Evolutionary conservation across 2,329 filamentous ascomycete genomes (phyloP), one percentile per base, ranked within the genome.

Genomic region (Macrophomina tecta): DNA sequence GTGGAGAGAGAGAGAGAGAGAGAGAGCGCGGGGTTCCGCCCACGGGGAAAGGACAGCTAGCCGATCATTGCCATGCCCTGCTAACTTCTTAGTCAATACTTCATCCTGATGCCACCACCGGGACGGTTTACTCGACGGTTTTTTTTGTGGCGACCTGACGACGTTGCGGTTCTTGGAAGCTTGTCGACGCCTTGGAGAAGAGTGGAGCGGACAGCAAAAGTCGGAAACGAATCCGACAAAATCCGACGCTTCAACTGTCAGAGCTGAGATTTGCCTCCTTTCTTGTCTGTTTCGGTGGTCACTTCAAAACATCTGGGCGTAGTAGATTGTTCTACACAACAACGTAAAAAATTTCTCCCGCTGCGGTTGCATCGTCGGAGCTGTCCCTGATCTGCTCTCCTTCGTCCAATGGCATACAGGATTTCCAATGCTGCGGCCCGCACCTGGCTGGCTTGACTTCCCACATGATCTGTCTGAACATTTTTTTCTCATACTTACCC

Each of bases 1-100:
- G 42, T 61, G 56, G 16, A 28, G 58, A 62, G 42, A 23, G 23
- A 23, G 23, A 23, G 23, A 23, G 14, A 62, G 42, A 23, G 23
- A 23, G 23, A 23, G 23, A 23, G 14, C 58, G 42, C 56, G 56
- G 58, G 58, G 58, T 14, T 18, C 5, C 16, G 45, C 58, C 58
- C 58, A 62, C 58, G 58, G 58, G 58, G 58, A 62, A 60, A 62
- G 11, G 58, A 18, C 58, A 38, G 11, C 58, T n/a, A 62, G 58
- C 45, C 58, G 58, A 51, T 62, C 58, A 12, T 62, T 48, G 30
- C 58, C 32, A 49, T 30, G 45, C 58, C 16, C n/a, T 48, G 56
- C 56, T 34, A 61, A 56, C n/a, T 42, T 16, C 30, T 61, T 61
- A 28, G 42, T 61, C 42, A 46, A 34, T n/a, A 9, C 12, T 34